These are phyloP conservation scores for Dryas octopetala DNA, from an alignment of 306 rosid genomes.

Conservation along the genomic window DNA sequence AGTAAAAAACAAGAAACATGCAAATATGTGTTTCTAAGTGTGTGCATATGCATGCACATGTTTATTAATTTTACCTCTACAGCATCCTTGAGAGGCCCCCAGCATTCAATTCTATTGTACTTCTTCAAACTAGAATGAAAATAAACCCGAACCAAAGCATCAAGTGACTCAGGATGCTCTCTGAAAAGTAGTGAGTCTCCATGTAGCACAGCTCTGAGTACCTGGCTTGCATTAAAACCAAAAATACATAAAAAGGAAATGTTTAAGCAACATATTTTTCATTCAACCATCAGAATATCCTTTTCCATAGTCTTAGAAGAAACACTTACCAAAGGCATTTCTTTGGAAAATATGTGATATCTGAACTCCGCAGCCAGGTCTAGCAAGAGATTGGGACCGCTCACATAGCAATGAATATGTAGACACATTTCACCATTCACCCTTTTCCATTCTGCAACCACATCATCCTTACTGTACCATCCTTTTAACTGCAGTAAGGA, in stretches of 20 bases:
- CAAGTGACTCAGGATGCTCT: slow-evolving; percentile 72
- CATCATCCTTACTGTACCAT: slow-evolving; percentile 94
- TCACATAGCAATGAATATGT: slow-evolving; percentile 90
- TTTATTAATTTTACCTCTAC: slow-evolving; percentile 48
- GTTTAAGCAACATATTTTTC: slow-evolving; percentile 4
- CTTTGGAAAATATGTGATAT: slow-evolving; percentile 96
- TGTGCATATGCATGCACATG: neutral
- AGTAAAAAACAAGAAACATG: neutral
- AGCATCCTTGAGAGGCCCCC: slow-evolving; percentile 90
- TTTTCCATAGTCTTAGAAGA: neutral
- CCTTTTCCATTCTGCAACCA: slow-evolving; percentile 97
- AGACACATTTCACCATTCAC: slow-evolving; percentile 86
- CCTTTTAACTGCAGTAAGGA: slow-evolving; percentile 68
- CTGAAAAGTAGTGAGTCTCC: slow-evolving; percentile 74
- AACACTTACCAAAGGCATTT: slow-evolving; percentile 80
- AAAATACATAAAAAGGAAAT: neutral
- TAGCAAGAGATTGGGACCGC: slow-evolving; percentile 77
- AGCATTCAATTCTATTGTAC: slow-evolving; percentile 80
- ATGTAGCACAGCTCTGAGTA: slow-evolving; percentile 69
- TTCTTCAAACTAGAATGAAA: slow-evolving; percentile 80
- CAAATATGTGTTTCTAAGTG: neutral
- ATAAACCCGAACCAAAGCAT: slow-evolving; percentile 74
- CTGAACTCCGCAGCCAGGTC: slow-evolving; percentile 83
- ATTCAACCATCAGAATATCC: neutral
- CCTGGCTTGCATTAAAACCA: slow-evolving; percentile 44